Percentiles rank a stretch among this genome's conserved stretches.
Evolutionary conservation across 2,329 filamentous ascomycete genomes (phyloP).

Genomic region (Lachnellula hyalina): DNA sequence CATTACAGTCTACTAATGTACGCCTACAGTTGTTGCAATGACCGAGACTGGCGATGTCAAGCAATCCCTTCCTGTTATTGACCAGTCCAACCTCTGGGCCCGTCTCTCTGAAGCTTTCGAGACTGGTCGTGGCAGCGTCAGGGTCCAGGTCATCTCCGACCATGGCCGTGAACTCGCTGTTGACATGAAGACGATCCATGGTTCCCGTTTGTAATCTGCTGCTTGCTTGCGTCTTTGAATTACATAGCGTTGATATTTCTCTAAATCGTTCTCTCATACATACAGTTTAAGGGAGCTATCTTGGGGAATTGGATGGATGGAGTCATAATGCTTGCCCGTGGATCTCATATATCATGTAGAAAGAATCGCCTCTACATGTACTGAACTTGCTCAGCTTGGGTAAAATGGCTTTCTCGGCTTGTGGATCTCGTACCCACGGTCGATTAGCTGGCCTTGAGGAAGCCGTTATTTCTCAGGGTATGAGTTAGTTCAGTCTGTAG

Average conservation of each 20-base stretch:
- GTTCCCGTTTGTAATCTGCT: conserved; percentile 51
- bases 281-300: conserved; percentile 2
- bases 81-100: conserved; percentile 84
- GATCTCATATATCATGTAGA: not conserved
- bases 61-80: conserved; percentile 86
- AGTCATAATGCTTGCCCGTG: not conserved
- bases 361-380: not conserved
- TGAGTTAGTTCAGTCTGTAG: not conserved
- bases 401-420: conserved; percentile 4
- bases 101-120: conserved; percentile 81
- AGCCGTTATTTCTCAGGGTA: not conserved
- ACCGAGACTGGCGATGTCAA: conserved; percentile 97
- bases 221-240: conserved; percentile 10
- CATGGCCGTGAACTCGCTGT: conserved; percentile 90
- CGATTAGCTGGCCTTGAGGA: conserved; percentile 18
- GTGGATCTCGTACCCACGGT: conserved; percentile 15
- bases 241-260: conserved; percentile 10
- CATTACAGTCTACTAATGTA: conserved; percentile 9
- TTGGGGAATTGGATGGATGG: not conserved
- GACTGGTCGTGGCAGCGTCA: conserved; percentile 87
- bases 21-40: conserved; percentile 75
- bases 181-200: conserved; percentile 98
- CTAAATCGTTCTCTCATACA: conserved; percentile 8
- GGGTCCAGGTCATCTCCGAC: conserved; percentile 93
- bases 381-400: not conserved